phyloP scores from a whole-genome alignment of 768 basidiomycete species.

The Boletus vermiculosoides region DNA sequence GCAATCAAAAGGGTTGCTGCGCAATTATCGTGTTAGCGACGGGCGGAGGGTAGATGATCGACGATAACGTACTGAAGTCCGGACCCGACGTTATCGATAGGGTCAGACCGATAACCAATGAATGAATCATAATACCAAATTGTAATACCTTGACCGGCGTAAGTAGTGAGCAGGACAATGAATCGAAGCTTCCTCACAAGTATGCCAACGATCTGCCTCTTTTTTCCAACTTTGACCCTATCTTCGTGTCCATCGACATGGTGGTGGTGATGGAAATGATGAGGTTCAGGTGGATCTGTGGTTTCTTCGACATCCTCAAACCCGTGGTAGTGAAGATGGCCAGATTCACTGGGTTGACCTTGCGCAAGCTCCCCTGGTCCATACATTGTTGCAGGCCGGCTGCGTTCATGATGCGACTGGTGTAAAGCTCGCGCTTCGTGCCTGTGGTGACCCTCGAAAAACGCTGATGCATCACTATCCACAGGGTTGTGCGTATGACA shows the following conservation, averaged over 20 bases:
- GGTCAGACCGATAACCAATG: constrained; percentile 77
- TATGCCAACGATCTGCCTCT: constrained; percentile 71
- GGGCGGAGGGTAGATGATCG: not conserved
- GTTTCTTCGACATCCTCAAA: constrained; percentile 2
- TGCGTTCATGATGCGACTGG: constrained; percentile 30
- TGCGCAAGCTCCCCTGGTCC: constrained; percentile 13
- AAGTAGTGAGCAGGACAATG: not conserved
- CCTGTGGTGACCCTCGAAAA: constrained; percentile 38
- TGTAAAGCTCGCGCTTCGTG: constrained; percentile 32
- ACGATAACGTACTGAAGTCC: constrained; percentile 60
- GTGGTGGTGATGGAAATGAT: not conserved
- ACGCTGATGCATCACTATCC: constrained; percentile 4
- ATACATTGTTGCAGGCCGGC: constrained; percentile 23
- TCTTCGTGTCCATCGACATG: constrained; percentile 10
- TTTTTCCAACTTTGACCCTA: constrained; percentile 44
- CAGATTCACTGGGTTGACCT: not conserved
- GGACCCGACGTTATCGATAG: constrained; percentile 65
- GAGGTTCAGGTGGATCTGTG: not conserved
- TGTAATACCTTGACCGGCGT: constrained; percentile 59
- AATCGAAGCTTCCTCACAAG: constrained; percentile 41
- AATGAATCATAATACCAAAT: constrained; percentile 83
- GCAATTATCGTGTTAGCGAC: not conserved
- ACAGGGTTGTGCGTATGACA: not conserved
- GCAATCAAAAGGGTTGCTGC: constrained; percentile 72
- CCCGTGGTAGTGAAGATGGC: constrained; percentile 11